A percentile compares a stretch with the other conserved stretches of the same genome.
These are phyloP conservation scores for Calophaca sinica DNA, from an alignment of 306 rosid species.

Conservation along the genomic window DNA sequence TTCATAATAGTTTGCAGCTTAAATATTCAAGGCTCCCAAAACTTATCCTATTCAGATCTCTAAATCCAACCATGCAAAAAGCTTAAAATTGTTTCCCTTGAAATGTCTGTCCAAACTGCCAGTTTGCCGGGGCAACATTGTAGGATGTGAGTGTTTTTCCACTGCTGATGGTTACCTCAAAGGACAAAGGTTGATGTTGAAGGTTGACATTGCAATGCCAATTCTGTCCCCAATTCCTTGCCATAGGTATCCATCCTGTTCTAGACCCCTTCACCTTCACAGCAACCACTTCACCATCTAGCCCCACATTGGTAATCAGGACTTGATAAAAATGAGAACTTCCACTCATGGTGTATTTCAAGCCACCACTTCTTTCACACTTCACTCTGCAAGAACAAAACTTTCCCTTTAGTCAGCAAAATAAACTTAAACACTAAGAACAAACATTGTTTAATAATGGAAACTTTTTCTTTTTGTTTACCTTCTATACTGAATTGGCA, in stretches of 20 bases:
- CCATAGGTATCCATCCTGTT: constrained; percentile 97
- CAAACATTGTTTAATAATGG: neutral
- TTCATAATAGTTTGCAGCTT: constrained; percentile 41
- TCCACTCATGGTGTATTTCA: constrained; percentile 72
- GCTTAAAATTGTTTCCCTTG: constrained; percentile 85
- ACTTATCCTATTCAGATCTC: constrained; percentile 3
- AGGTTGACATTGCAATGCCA: constrained; percentile 91
- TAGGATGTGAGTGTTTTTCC: constrained; percentile 87
- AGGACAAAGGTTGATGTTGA: constrained; percentile 84
- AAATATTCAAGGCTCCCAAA: constrained; percentile 42
- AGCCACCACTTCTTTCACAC: constrained; percentile 81
- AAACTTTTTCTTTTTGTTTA: neutral
- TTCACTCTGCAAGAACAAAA: constrained; percentile 69
- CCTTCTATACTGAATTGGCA: constrained; percentile 96
- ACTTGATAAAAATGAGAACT: constrained; percentile 85
- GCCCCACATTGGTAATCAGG: constrained; percentile 80
- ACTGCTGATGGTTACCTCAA: constrained; percentile 77
- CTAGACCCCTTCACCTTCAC: constrained; percentile 96
- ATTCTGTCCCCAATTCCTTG: constrained; percentile 91
- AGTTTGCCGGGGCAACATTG: constrained; percentile 76
- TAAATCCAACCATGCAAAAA: constrained; percentile 29
- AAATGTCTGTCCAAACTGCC: constrained; percentile 89
- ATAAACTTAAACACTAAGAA: constrained; percentile 35
- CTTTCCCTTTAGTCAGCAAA: neutral
- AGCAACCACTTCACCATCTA: constrained; percentile 83